Evolutionary conservation across 441 rosid species (phyloP).

Genomic region (Breynia disticha): DNA sequence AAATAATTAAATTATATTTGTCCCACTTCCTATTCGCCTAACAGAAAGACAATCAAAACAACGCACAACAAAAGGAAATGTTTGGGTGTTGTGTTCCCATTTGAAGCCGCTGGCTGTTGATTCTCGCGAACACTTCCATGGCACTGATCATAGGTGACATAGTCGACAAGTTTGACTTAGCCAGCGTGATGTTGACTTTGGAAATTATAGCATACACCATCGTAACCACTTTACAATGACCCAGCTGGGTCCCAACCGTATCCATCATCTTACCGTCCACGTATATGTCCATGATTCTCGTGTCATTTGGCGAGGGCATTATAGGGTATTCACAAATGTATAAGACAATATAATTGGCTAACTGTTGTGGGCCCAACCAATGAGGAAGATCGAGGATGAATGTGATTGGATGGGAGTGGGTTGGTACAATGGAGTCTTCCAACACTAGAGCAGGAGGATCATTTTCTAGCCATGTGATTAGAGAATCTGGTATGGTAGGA

Average conservation of each 20-base stretch:
- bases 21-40: no score
- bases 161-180: not conserved
- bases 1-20: no score
- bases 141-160: conserved; percentile 11
- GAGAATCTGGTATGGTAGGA: not conserved
- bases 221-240: conserved; percentile 5
- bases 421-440: conserved; percentile 5
- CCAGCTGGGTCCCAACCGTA: conserved; percentile 9
- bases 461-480: not conserved
- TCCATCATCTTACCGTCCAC: conserved; percentile 10
- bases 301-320: conserved; percentile 3
- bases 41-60: no score
- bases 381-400: conserved; percentile 7
- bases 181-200: not conserved
- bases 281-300: conserved; percentile 7
- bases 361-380: not conserved
- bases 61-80: no score
- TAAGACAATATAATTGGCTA: conserved; percentile 12
- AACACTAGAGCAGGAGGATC: conserved; percentile 13
- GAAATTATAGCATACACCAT: not conserved
- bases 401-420: conserved; percentile 3
- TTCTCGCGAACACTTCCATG: conserved; percentile 11
- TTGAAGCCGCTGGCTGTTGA: not conserved
- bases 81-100: not conserved
- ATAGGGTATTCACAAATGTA: conserved; percentile 3